A percentile compares a stretch with the other conserved stretches of the same genome.
Evolutionary conservation across 2,329 filamentous ascomycete species (phyloP).

Genomic region (Trichophyton rubrum): DNA sequence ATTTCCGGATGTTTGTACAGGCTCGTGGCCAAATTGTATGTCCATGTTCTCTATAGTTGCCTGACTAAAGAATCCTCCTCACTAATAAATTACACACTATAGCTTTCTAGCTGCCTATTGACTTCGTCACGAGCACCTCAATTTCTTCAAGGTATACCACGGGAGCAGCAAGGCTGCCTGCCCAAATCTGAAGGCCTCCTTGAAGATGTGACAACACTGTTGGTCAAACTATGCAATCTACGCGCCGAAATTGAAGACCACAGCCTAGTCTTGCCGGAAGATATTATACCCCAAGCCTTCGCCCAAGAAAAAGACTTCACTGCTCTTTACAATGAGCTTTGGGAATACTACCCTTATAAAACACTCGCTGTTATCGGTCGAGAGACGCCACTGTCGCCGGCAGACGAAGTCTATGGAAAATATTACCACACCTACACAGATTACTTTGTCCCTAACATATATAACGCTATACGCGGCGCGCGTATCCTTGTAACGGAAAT

Average conservation of each 20-base stretch:
- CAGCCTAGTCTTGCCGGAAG: constrained; percentile 16
- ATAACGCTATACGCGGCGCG: constrained; percentile 49
- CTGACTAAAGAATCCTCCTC: no score
- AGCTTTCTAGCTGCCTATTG: constrained; percentile 9
- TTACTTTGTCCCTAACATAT: constrained; percentile 43
- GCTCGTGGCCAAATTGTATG: constrained; percentile 11
- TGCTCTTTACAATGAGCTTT: constrained; percentile 21
- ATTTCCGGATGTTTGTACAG: constrained; percentile 7
- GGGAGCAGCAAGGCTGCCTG: not conserved
- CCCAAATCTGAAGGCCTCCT: constrained; percentile 17
- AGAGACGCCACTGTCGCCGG: not conserved
- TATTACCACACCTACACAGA: constrained; percentile 45
- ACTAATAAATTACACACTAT: not conserved
- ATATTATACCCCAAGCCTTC: constrained; percentile 23
- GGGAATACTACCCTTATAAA: constrained; percentile 19
- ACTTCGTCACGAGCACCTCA: constrained; percentile 3
- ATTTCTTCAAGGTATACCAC: not conserved
- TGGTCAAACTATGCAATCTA: constrained; percentile 22
- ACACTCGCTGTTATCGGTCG: not conserved
- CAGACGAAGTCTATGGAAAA: constrained; percentile 31
- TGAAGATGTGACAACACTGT: constrained; percentile 21
- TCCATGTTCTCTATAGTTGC: not conserved
- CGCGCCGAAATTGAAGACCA: constrained; percentile 23
- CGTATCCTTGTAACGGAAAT: constrained; percentile 43
- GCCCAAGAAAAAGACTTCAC: constrained; percentile 25